A percentile compares a stretch with the other conserved stretches of the same genome.
These are phyloP conservation scores for Diaporthe vaccinii DNA, from an alignment of 2,329 filamentous ascomycete genomes.

Conservation along the genomic window DNA sequence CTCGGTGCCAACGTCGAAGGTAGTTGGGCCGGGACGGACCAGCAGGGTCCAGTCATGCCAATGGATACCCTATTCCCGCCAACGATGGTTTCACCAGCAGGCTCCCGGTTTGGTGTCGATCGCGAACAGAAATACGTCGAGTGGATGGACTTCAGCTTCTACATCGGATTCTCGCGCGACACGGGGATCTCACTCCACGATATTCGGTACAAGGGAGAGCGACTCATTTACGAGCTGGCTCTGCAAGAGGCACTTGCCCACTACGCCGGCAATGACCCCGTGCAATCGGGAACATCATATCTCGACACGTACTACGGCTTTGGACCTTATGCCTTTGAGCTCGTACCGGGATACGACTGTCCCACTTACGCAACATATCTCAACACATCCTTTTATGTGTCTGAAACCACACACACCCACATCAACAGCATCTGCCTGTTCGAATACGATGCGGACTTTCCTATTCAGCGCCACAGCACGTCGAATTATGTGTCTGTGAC, in stretches of 20 bases:
- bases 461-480: conserved; percentile 63
- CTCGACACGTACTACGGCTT: conserved; percentile 64
- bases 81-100: conserved; percentile 53
- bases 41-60: conserved; percentile 52
- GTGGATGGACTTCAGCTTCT: conserved; percentile 68
- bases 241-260: conserved; percentile 68
- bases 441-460: conserved; percentile 63
- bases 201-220: conserved; percentile 66
- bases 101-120: conserved; percentile 59
- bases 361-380: conserved; percentile 64
- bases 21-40: conserved; percentile 59
- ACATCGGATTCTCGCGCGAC: conserved; percentile 62
- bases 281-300: conserved; percentile 60
- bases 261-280: conserved; percentile 63
- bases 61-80: conserved; percentile 55
- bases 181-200: conserved; percentile 64
- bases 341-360: conserved; percentile 66
- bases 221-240: conserved; percentile 68
- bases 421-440: conserved; percentile 68
- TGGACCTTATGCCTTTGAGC: conserved; percentile 58
- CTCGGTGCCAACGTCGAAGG: conserved; percentile 62
- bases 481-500: conserved; percentile 57
- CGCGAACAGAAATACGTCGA: conserved; percentile 58
- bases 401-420: conserved; percentile 59
- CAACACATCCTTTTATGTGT: conserved; percentile 60